Percentiles rank a stretch among this genome's conserved stretches.
Evolutionary conservation across 441 rosid species (phyloP).

Genomic region (Gossypium trilobum): DNA sequence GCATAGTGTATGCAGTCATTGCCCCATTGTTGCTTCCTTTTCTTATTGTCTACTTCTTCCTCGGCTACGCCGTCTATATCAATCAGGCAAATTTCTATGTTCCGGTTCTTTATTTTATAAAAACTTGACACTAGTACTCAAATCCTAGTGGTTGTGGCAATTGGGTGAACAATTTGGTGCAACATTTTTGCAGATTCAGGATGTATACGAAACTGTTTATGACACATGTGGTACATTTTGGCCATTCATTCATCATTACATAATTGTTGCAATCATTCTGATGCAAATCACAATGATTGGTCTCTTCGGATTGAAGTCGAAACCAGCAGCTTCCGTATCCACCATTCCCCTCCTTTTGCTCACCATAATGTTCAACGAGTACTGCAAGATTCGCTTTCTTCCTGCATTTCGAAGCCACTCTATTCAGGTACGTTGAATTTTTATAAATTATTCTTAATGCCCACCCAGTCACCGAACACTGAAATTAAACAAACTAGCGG

Average conservation of each 20-base stretch:
- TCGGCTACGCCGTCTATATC: conserved; percentile 67
- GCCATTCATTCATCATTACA: conserved; percentile 74
- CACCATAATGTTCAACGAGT: conserved; percentile 65
- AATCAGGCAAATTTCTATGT: conserved; percentile 51
- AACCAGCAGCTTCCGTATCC: conserved; percentile 72
- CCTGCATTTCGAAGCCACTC: conserved; percentile 53
- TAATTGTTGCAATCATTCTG: conserved; percentile 52
- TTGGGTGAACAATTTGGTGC: neutral
- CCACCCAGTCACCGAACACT: neutral
- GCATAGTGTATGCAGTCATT: conserved; percentile 70
- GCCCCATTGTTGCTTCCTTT: conserved; percentile 75
- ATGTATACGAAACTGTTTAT: conserved; percentile 58
- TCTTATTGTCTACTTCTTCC: conserved; percentile 63
- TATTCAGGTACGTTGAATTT: conserved; percentile 39
- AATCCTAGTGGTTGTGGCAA: neutral
- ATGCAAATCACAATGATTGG: conserved; percentile 94
- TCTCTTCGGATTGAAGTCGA: conserved; percentile 75
- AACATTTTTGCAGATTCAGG: conserved; percentile 49
- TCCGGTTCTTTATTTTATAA: neutral
- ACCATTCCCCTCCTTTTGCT: conserved; percentile 60
- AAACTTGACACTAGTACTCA: neutral
- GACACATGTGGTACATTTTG: conserved; percentile 75
- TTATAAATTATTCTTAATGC: neutral
- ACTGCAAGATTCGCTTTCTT: conserved; percentile 82
- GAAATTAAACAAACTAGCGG: neutral